Percentiles rank a stretch among this genome's conserved stretches.
Conservation (phyloP, 1,284 basidiomycete species). For the Boletus mariae region DNA sequence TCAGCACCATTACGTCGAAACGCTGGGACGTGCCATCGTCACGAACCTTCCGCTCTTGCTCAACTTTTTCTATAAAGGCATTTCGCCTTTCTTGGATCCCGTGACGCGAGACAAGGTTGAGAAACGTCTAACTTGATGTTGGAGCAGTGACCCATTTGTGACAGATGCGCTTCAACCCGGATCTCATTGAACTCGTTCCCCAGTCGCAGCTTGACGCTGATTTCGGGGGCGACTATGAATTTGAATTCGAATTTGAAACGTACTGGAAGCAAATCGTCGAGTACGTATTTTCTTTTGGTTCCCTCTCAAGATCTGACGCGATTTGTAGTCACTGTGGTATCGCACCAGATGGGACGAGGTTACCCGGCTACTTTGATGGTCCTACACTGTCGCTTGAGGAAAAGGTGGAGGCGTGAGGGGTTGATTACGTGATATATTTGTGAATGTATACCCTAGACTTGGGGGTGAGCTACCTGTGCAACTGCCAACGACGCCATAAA, state of each 20-base stretch:
- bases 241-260: constrained; percentile 69
- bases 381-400: constrained; percentile 7
- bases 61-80: constrained; percentile 84
- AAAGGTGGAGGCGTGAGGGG: constrained; percentile 1
- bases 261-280: constrained; percentile 79
- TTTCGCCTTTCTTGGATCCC: constrained; percentile 86
- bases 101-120: constrained; percentile 83
- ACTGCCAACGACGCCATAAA: constrained; percentile 23
- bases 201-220: constrained; percentile 75
- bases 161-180: constrained; percentile 86
- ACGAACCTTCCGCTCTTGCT: constrained; percentile 79
- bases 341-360: constrained; percentile 56
- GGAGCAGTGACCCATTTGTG: constrained; percentile 1
- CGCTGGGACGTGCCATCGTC: constrained; percentile 81
- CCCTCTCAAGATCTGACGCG: not conserved
- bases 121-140: not conserved
- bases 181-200: constrained; percentile 73
- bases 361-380: constrained; percentile 30
- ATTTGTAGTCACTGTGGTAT: constrained; percentile 52
- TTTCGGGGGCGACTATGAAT: constrained; percentile 78
- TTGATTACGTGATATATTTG: constrained; percentile 26
- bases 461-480: constrained; percentile 13
- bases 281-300: constrained; percentile 37
- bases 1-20: constrained; percentile 90
- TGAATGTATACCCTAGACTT: constrained; percentile 14